A percentile compares a stretch with the other conserved stretches of the same genome.
These are phyloP conservation scores for Cercophora newfieldiana DNA, from an alignment of 495 filamentous ascomycete genomes.

Conservation along the genomic window DNA sequence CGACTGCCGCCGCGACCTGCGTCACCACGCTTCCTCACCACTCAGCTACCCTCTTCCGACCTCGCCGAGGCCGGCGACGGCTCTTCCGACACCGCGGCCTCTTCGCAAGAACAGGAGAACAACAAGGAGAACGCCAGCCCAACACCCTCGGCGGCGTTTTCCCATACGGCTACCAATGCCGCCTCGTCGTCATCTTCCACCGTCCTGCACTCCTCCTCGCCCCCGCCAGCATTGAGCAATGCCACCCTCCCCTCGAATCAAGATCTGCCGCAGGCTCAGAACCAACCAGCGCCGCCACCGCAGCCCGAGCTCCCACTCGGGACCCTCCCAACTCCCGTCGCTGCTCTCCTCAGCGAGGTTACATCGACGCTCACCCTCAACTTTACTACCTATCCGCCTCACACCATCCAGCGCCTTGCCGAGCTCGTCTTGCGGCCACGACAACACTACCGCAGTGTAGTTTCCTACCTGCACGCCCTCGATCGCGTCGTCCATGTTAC, in stretches of 20 bases:
- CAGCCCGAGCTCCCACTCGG: slow-evolving; percentile 18
- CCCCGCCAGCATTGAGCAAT: slow-evolving; percentile 2
- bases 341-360: slow-evolving; percentile 64
- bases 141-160: slow-evolving; percentile 10
- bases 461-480: slow-evolving; percentile 84
- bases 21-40: slow-evolving; percentile 45
- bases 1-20: slow-evolving; percentile 34
- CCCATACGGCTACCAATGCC: slow-evolving; percentile 21
- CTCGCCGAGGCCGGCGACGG: slow-evolving; percentile 48
- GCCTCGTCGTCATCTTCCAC: slow-evolving; percentile 22
- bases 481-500: slow-evolving; percentile 92
- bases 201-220: slow-evolving; percentile 6
- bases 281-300: slow-evolving; percentile 13
- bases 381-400: slow-evolving; percentile 77
- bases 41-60: slow-evolving; percentile 50
- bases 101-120: slow-evolving; percentile 52
- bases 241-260: slow-evolving; percentile 3
- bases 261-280: background rate
- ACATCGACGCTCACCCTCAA: slow-evolving; percentile 62
- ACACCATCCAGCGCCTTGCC: slow-evolving; percentile 88
- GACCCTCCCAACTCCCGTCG: slow-evolving; percentile 62
- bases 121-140: slow-evolving; percentile 49
- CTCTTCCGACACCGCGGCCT: slow-evolving; percentile 33
- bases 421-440: slow-evolving; percentile 83
- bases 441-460: slow-evolving; percentile 75